Evolutionary conservation across 208 protist species (phyloP).

Genomic region (Zelonia costaricensis): DNA sequence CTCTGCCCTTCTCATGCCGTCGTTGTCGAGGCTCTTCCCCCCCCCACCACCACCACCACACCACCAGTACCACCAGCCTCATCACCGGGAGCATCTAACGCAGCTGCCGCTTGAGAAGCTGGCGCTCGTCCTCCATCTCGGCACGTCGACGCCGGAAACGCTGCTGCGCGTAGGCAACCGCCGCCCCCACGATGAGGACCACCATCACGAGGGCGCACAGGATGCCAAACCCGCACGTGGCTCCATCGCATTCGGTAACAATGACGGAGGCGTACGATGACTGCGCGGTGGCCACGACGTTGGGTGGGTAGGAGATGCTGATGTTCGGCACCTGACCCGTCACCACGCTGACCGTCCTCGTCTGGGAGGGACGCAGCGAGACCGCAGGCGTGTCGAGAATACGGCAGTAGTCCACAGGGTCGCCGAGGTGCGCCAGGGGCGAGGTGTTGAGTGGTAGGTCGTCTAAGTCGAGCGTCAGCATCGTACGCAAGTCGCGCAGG

Average conservation of each 20-base stretch:
- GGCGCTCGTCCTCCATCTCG: constrained; percentile 10
- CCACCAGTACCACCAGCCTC: no score
- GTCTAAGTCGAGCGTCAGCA: neutral
- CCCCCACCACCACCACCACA: no score
- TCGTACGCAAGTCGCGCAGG: neutral
- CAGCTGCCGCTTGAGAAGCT: constrained; percentile 8
- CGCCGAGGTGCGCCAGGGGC: no score
- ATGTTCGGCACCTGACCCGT: neutral
- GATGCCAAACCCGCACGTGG: constrained; percentile 6
- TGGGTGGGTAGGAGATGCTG: neutral
- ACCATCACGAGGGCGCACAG: constrained; percentile 13
- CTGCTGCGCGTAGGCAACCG: constrained; percentile 19
- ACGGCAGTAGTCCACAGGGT: neutral
- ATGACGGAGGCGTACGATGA: neutral
- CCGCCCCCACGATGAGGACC: constrained; percentile 13
- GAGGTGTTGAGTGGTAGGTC: neutral
- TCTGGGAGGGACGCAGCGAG: neutral
- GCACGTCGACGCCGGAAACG: constrained; percentile 5
- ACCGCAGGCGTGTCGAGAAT: neutral
- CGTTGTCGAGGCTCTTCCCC: neutral
- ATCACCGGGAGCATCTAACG: neutral
- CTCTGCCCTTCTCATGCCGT: neutral
- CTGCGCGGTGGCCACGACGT: neutral
- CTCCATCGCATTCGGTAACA: neutral
- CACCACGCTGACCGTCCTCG: neutral